Evolutionary conservation across 1,284 basidiomycete species (phyloP), one percentile per base, ranked within the genome.

Genomic region (Ganoderma sinense): DNA sequence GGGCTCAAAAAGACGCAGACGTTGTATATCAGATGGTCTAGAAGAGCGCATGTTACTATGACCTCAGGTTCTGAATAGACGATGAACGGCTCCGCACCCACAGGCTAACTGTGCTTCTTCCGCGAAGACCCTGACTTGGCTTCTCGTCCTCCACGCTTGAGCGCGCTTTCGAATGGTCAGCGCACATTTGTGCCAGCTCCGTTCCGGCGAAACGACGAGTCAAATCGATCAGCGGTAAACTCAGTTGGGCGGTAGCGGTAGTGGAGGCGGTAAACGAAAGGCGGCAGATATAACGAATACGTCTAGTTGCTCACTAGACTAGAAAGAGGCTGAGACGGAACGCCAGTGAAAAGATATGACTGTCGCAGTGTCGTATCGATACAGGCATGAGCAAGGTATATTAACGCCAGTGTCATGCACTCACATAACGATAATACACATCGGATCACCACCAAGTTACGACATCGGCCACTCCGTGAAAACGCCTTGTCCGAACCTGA

Each of bases 401-500:
- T 33, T 56, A 10, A 20, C 23, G 2, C 29, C 29, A 10, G 16
- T 31, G 53, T 33, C 29, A 56, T 29, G 29, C 16, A 56, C 53
- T 56, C 31, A 56, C 53, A 53, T 29, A 29, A 55, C 7, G 5
- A 13, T 33, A 33, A 31, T 33, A 23, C 29, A 56, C 16, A 14
- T 56, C 53, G 53, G 29, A 56, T 56, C 53, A 33, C 8, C 26
- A 29, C 53, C 53, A 56, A 31, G 59, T 41, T 67, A 82, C 14
- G 82, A 78, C 87, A 94, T 92, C 0, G 93, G 89, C 86, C 92
- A 92, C 72, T 94, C 91, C 64, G 88, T 90, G 80, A 99, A 99
- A 14, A 89, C 91, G 0, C 94, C 92, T 77, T 97, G 88, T 0
- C 94, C 93, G 75, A 99, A 97, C 56, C 95, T 84, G 79, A 97